Percentiles rank a stretch among this genome's conserved stretches.
phyloP scores from a whole-genome alignment of 2,329 filamentous ascomycete species.

The Beauveria sp. region DNA sequence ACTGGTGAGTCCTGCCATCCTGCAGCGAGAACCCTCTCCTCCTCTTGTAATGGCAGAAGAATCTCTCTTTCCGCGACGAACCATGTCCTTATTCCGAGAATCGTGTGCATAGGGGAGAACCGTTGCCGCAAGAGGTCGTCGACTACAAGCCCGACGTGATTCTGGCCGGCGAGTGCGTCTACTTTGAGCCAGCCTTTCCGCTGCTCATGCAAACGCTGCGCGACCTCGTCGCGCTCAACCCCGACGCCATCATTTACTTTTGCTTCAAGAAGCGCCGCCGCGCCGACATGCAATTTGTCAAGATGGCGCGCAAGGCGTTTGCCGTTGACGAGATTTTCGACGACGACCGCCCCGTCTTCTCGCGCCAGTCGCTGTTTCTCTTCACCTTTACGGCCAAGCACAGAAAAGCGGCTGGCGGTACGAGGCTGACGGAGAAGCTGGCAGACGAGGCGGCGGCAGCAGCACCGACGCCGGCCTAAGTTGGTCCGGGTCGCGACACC shows the following conservation, averaged over 20 bases:
- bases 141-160: constrained; percentile 65
- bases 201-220: constrained; percentile 71
- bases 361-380: constrained; percentile 51
- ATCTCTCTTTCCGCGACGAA: background rate
- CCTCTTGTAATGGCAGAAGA: background rate
- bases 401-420: background rate
- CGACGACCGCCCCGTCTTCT: constrained; percentile 50
- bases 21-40: background rate
- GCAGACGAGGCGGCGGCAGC: background rate
- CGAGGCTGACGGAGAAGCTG: no score
- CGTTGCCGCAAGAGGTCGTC: constrained; percentile 44
- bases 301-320: constrained; percentile 61
- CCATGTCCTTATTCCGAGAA: background rate
- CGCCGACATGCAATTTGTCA: constrained; percentile 70
- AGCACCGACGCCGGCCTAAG: no score
- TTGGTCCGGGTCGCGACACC: no score
- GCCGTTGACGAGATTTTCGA: constrained; percentile 54
- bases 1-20: constrained; percentile 52
- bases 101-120: constrained; percentile 45
- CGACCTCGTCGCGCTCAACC: constrained; percentile 66
- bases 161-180: constrained; percentile 93
- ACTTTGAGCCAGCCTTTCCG: constrained; percentile 93
- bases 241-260: constrained; percentile 60
- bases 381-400: constrained; percentile 45
- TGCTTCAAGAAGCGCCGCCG: constrained; percentile 91